These are phyloP conservation scores for Lodderomyces orthopsilosis DNA, from an alignment of 1,139 yeast genomes.

Conservation along the genomic window DNA sequence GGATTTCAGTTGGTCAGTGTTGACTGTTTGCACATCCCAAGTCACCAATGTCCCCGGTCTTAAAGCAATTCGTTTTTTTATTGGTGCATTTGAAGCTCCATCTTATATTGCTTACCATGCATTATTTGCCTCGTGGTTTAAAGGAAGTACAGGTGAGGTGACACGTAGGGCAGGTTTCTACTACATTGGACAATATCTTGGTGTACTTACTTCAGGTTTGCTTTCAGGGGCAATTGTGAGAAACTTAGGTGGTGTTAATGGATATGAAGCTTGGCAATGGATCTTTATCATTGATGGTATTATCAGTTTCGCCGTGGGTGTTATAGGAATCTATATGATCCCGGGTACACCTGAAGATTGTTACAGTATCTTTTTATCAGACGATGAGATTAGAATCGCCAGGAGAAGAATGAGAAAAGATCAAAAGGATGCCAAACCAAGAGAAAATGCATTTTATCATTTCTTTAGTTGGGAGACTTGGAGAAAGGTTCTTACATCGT, in stretches of 20 bases:
- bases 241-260: slow-evolving; percentile 43
- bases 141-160: slow-evolving; percentile 47
- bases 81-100: slow-evolving; percentile 64
- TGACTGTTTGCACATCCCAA: slow-evolving; percentile 54
- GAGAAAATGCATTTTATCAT: slow-evolving; percentile 26
- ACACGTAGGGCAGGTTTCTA: slow-evolving; percentile 60
- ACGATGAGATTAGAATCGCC: slow-evolving; percentile 64
- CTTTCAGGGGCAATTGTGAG: slow-evolving; percentile 60
- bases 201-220: slow-evolving; percentile 61
- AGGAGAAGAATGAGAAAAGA: slow-evolving; percentile 52
- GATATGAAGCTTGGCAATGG: slow-evolving; percentile 71
- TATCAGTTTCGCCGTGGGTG: slow-evolving; percentile 57
- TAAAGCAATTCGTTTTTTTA: slow-evolving; percentile 56
- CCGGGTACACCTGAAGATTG: slow-evolving; percentile 72
- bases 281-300: slow-evolving; percentile 67
- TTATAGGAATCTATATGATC: slow-evolving; percentile 57
- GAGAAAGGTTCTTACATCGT: slow-evolving; percentile 49
- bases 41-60: slow-evolving; percentile 47
- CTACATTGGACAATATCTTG: slow-evolving; percentile 59
- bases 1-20: slow-evolving; percentile 65
- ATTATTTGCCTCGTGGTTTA: slow-evolving; percentile 62
- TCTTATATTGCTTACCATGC: slow-evolving; percentile 60
- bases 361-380: slow-evolving; percentile 53
- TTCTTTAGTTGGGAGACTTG: slow-evolving; percentile 38
- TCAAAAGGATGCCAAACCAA: slow-evolving; percentile 32